Conservation (phyloP, 805 yeast genomes). For the Suhomyces faveliae region DNA sequence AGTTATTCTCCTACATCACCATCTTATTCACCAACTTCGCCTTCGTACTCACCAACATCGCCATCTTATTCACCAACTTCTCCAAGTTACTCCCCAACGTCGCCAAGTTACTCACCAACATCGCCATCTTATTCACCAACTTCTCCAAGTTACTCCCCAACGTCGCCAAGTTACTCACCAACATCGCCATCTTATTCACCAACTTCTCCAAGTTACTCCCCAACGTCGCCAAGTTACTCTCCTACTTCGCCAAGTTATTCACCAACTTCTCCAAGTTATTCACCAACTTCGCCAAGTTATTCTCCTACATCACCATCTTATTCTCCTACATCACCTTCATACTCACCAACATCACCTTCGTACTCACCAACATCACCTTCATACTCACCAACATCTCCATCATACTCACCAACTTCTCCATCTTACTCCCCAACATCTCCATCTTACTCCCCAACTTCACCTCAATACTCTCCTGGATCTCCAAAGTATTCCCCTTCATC, state of each 20-base stretch:
- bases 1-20: conserved; percentile 59
- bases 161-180: conserved; percentile 69
- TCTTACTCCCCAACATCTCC: conserved; percentile 59
- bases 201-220: conserved; percentile 69
- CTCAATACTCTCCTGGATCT: conserved; percentile 46
- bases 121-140: conserved; percentile 81
- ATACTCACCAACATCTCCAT: conserved; percentile 23
- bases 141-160: conserved; percentile 69
- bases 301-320: conserved; percentile 28
- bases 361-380: conserved; percentile 25
- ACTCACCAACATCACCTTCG: conserved; percentile 26
- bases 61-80: conserved; percentile 60
- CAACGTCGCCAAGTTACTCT: conserved; percentile 42
- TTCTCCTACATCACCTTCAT: conserved; percentile 26
- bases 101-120: conserved; percentile 73
- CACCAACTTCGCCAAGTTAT: conserved; percentile 27
- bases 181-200: conserved; percentile 67
- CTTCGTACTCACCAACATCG: conserved; percentile 74
- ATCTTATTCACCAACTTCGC: conserved; percentile 65
- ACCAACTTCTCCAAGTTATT: conserved; percentile 28
- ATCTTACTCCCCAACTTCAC: conserved; percentile 46
- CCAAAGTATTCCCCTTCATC: conserved; percentile 48
- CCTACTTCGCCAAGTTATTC: conserved; percentile 28
- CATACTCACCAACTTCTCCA: conserved; percentile 41
- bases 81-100: conserved; percentile 62